These are phyloP conservation scores for Huntiella decipiens DNA, from an alignment of 2,329 filamentous ascomycete genomes.

Conservation along the genomic window DNA sequence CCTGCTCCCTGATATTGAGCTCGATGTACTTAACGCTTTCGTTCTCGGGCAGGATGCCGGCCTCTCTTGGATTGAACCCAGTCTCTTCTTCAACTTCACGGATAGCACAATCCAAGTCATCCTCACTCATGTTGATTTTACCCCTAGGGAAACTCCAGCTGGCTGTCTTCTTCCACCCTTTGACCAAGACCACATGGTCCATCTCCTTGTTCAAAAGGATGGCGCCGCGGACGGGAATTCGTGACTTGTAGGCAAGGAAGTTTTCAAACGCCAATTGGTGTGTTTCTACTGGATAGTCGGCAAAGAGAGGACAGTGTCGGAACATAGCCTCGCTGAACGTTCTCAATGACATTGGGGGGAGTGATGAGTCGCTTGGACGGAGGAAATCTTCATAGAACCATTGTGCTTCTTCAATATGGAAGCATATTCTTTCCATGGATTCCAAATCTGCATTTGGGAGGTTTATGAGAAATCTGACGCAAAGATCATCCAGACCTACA, in stretches of 20 bases:
- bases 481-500: slow-evolving; percentile 79
- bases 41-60: slow-evolving; percentile 56
- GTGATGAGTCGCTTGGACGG: slow-evolving; percentile 63
- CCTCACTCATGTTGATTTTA: slow-evolving; percentile 96
- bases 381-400: slow-evolving; percentile 99
- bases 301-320: slow-evolving; percentile 77
- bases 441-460: slow-evolving; percentile 78
- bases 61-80: slow-evolving; percentile 60
- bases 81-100: slow-evolving; percentile 95
- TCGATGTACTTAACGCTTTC: slow-evolving; percentile 67
- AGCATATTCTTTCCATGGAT: slow-evolving; percentile 85
- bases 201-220: slow-evolving; percentile 87
- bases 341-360: slow-evolving; percentile 71
- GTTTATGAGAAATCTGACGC: slow-evolving; percentile 96
- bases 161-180: slow-evolving; percentile 92
- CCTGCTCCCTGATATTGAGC: slow-evolving; percentile 77
- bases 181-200: slow-evolving; percentile 84
- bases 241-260: slow-evolving; percentile 85
- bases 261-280: slow-evolving; percentile 74
- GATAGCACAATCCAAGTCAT: slow-evolving; percentile 81
- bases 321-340: slow-evolving; percentile 83
- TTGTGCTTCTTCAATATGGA: slow-evolving; percentile 97
- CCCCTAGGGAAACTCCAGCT: slow-evolving; percentile 94
- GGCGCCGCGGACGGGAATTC: slow-evolving; percentile 82
- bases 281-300: slow-evolving; percentile 57